Conservation (phyloP, 169 alveolate species). For the Theileria sp. region DNA sequence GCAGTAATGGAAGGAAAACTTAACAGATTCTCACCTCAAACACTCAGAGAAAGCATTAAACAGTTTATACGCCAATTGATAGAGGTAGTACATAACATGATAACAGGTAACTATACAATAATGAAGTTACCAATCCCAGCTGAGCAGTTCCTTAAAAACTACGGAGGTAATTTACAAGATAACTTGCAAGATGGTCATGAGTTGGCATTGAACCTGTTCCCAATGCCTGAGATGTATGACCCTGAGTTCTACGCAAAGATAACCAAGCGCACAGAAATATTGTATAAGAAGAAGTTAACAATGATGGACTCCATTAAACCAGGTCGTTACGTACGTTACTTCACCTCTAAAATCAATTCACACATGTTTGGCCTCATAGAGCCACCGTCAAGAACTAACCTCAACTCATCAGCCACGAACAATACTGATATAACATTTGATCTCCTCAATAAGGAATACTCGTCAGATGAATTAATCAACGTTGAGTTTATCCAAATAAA, state of each 20-base stretch:
- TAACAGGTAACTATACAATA: constrained; percentile 84
- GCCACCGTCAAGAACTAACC: constrained; percentile 48
- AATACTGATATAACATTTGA: constrained; percentile 29
- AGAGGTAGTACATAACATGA: constrained; percentile 79
- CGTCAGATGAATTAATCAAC: constrained; percentile 61
- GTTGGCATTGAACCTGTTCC: constrained; percentile 78
- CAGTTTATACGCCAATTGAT: constrained; percentile 79
- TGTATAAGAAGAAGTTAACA: constrained; percentile 67
- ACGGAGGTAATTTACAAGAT: constrained; percentile 83
- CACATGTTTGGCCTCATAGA: constrained; percentile 67
- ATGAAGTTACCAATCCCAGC: constrained; percentile 80
- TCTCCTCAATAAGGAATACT: constrained; percentile 50
- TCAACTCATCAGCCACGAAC: neutral
- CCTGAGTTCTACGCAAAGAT: constrained; percentile 74
- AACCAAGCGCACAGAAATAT: constrained; percentile 51
- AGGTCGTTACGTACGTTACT: constrained; percentile 63
- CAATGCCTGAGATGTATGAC: constrained; percentile 78
- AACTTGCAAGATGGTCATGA: constrained; percentile 84
- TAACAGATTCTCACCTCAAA: constrained; percentile 66
- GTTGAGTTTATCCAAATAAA: constrained; percentile 65
- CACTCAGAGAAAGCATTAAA: constrained; percentile 78
- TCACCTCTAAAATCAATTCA: constrained; percentile 56
- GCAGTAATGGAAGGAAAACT: constrained; percentile 72
- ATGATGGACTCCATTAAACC: constrained; percentile 66
- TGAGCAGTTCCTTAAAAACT: constrained; percentile 75